These are phyloP conservation scores for Zopfia rhizophila DNA, from an alignment of 2,329 filamentous ascomycete species.

Conservation along the genomic window DNA sequence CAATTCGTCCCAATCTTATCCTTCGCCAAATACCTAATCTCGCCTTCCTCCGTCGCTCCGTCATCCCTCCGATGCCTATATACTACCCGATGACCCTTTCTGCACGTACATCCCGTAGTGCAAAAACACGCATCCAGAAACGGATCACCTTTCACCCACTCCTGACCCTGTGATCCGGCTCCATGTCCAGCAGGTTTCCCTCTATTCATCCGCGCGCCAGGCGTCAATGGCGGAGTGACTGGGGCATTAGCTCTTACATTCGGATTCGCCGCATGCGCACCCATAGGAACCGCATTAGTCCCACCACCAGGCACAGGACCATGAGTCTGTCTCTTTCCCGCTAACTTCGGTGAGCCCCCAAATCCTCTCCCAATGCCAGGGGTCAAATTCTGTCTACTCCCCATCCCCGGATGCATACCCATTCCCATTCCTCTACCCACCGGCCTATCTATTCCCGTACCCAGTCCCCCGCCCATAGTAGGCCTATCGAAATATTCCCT, in stretches of 20 bases:
- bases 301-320: too few species aligned
- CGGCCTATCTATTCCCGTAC: conserved; percentile 5
- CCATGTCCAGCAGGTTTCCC: conserved; percentile 14
- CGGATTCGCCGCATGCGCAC: not conserved
- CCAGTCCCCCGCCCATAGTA: conserved; percentile 9
- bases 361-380: not conserved
- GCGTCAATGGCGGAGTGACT: conserved; percentile 15
- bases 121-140: conserved; percentile 45
- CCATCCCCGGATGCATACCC: conserved; percentile 9
- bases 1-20: conserved; percentile 40
- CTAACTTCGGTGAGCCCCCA: too few species aligned
- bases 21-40: conserved; percentile 39
- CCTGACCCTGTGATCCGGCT: conserved; percentile 28
- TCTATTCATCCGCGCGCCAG: conserved; percentile 21
- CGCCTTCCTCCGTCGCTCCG: conserved; percentile 23
- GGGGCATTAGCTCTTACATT: not conserved
- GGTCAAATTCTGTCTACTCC: not conserved
- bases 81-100: conserved; percentile 39
- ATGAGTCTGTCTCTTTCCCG: too few species aligned
- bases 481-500: too few species aligned
- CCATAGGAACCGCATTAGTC: not conserved
- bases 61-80: conserved; percentile 24
- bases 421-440: conserved; percentile 3
- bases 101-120: conserved; percentile 39
- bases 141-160: conserved; percentile 34